Conservation (phyloP, 495 filamentous ascomycete species). For the Podospora didyma region DNA sequence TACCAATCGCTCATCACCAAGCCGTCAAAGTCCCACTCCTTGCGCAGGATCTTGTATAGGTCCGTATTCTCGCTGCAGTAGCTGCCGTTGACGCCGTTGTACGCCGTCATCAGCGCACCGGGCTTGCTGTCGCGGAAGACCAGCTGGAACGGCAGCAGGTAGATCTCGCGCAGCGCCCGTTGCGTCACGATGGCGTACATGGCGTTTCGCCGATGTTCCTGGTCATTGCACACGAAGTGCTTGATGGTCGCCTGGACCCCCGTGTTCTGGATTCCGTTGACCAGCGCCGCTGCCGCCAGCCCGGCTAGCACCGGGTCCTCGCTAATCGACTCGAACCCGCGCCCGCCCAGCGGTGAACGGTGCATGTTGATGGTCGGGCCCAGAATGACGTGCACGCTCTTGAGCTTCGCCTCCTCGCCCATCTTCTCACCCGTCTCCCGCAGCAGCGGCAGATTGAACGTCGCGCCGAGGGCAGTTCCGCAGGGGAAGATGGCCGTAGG, state of each 20-base stretch:
- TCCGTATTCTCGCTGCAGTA: conserved; percentile 65
- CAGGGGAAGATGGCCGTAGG: conserved; percentile 67
- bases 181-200: conserved; percentile 64
- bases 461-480: conserved; percentile 65
- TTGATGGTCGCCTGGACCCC: conserved; percentile 71
- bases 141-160: conserved; percentile 69
- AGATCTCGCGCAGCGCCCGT: conserved; percentile 72
- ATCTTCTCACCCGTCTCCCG: conserved; percentile 56
- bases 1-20: conserved; percentile 72
- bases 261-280: conserved; percentile 66
- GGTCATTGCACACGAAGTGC: conserved; percentile 81
- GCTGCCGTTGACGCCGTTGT: conserved; percentile 69
- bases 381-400: conserved; percentile 66
- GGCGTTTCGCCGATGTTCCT: conserved; percentile 67
- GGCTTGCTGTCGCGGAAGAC: conserved; percentile 61
- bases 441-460: conserved; percentile 64
- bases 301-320: conserved; percentile 75
- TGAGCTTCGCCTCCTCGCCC: conserved; percentile 65
- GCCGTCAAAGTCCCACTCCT: conserved; percentile 70
- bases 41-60: conserved; percentile 61
- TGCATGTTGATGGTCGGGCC: conserved; percentile 78
- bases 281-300: conserved; percentile 58
- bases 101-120: conserved; percentile 69
- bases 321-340: conserved; percentile 71
- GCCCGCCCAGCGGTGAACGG: conserved; percentile 68